Conservation (phyloP, 345 rosid species). For the Aquilaria sinensis region DNA sequence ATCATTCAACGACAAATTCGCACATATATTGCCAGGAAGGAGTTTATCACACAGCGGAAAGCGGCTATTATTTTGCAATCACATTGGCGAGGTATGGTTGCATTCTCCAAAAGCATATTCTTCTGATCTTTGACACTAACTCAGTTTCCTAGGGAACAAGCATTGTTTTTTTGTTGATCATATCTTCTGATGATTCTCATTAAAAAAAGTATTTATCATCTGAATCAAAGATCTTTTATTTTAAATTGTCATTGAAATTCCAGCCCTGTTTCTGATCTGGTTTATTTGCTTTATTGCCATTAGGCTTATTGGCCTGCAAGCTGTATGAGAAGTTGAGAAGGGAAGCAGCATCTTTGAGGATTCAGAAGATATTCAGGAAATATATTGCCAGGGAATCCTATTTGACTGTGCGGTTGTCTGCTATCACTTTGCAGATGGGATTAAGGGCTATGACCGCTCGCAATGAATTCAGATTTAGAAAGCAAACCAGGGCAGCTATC, state of each 20-base stretch:
- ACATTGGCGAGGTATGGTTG: constrained; percentile 70
- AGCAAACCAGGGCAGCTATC: constrained; percentile 88
- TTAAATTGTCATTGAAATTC: background rate
- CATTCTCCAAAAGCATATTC: constrained; percentile 3
- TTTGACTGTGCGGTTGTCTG: constrained; percentile 41
- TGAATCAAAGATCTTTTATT: too few relatives aligned
- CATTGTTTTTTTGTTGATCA: background rate
- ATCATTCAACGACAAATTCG: constrained; percentile 81
- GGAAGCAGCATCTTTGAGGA: constrained; percentile 86
- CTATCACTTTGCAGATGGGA: constrained; percentile 72
- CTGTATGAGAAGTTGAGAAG: constrained; percentile 70
- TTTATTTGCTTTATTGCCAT: constrained; percentile 15
- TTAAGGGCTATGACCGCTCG: constrained; percentile 95
- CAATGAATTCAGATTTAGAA: constrained; percentile 86
- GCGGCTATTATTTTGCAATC: constrained; percentile 85
- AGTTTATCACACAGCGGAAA: constrained; percentile 66
- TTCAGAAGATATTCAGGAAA: constrained; percentile 78
- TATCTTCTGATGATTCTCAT: background rate
- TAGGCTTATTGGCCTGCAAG: constrained; percentile 84
- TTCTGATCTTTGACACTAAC: background rate
- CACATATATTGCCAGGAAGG: constrained; percentile 82
- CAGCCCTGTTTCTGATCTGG: constrained; percentile 14
- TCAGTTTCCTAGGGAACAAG: background rate
- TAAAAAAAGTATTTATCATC: too few relatives aligned
- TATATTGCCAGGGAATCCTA: constrained; percentile 65